These are phyloP conservation scores for Parietaria judaica DNA, from an alignment of 306 rosid genomes.

Conservation along the genomic window DNA sequence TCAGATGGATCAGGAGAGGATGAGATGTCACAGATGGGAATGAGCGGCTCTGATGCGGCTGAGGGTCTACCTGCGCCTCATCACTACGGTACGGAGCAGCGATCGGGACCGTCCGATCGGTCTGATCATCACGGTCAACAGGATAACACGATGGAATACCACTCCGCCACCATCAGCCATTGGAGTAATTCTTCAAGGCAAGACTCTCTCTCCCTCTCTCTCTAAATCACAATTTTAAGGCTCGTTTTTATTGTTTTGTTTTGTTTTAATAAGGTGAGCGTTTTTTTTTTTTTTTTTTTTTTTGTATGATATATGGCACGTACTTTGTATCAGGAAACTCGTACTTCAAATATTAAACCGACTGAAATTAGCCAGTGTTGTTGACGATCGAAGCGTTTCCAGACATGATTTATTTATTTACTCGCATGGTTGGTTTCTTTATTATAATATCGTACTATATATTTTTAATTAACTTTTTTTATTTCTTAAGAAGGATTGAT, in stretches of 20 bases:
- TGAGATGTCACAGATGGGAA: slow-evolving; percentile 46
- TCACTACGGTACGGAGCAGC: background rate
- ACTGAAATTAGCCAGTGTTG: too few relatives aligned
- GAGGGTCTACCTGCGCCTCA: slow-evolving; percentile 20
- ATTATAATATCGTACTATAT: slow-evolving; percentile 24
- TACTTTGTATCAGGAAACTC: too few relatives aligned
- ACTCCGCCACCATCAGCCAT: slow-evolving; percentile 38
- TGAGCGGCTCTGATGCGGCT: slow-evolving; percentile 16
- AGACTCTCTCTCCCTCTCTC: background rate
- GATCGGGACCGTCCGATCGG: slow-evolving; percentile 32
- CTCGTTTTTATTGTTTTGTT: too few relatives aligned
- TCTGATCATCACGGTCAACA: slow-evolving; percentile 20
- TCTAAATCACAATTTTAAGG: background rate
- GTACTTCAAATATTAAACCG: too few relatives aligned
- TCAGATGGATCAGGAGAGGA: slow-evolving; percentile 94
- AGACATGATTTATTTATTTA: too few relatives aligned
- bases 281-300: too few relatives aligned
- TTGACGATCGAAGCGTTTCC: too few relatives aligned
- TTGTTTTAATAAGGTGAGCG: too few relatives aligned
- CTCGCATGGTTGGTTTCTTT: too few relatives aligned
- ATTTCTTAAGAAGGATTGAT: background rate
- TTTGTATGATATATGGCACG: too few relatives aligned
- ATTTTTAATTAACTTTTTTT: slow-evolving; percentile 5
- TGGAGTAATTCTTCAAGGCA: slow-evolving; percentile 96
- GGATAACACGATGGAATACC: slow-evolving; percentile 29